These are phyloP conservation scores for Fraxinus sp. DNA, from an alignment of 305 asterid species.

Conservation along the genomic window DNA sequence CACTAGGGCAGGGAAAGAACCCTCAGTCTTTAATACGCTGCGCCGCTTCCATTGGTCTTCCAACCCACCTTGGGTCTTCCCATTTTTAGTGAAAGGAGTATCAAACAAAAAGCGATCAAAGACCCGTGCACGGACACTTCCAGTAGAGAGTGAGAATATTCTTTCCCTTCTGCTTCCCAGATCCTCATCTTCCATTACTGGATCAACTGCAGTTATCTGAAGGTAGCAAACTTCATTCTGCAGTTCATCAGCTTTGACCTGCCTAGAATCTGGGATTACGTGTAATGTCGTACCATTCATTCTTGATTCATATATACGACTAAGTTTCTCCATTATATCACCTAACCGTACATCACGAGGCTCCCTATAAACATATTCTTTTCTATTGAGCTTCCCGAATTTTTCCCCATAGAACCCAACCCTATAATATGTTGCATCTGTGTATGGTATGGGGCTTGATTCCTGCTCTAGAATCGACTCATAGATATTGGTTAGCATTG, in stretches of 20 bases:
- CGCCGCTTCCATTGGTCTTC: constrained; percentile 99
- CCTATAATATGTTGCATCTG: constrained; percentile 93
- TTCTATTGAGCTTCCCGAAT: constrained; percentile 78
- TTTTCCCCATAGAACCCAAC: constrained; percentile 96
- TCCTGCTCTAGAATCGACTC: constrained; percentile 99
- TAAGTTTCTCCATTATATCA: constrained; percentile 99
- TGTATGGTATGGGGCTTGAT: constrained; percentile 94
- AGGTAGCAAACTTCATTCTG: constrained; percentile 88
- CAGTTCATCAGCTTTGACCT: constrained; percentile 91
- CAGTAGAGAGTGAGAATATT: constrained; percentile 85
- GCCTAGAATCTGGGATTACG: constrained; percentile 97
- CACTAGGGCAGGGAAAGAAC: constrained; percentile 95
- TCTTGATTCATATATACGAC: constrained; percentile 93
- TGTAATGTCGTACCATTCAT: constrained; percentile 89
- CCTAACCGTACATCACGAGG: constrained; percentile 97
- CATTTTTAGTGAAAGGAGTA: constrained; percentile 96
- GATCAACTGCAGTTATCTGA: constrained; percentile 98
- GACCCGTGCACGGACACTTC: constrained; percentile 91
- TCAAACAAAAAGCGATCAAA: constrained; percentile 91
- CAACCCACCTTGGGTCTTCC: constrained; percentile 97
- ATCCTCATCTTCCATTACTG: constrained; percentile 99
- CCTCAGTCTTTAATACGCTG: constrained; percentile 91
- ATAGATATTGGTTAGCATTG: constrained; percentile 83
- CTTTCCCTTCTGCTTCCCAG: constrained; percentile 97
- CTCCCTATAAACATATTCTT: constrained; percentile 91